Conservation (phyloP, 2,329 filamentous ascomycete species). For the Diaporthe aspalathi region DNA sequence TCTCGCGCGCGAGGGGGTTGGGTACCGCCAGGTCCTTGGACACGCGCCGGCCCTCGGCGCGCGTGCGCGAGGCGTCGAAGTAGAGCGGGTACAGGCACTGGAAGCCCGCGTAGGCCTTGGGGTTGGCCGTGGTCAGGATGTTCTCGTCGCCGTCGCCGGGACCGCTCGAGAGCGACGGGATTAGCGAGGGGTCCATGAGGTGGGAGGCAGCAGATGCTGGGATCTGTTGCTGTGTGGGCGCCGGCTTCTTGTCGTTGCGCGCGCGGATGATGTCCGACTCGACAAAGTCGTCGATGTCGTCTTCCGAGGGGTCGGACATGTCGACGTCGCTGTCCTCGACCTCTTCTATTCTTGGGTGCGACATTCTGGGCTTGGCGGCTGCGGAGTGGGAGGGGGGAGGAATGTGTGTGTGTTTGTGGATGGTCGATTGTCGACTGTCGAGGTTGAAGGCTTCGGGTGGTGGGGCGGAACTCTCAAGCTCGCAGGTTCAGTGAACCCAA, state of each 20-base stretch:
- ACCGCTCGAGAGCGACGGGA: slow-evolving; percentile 53
- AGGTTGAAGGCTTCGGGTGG: neutral
- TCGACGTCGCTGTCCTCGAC: slow-evolving; percentile 83
- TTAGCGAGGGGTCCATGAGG: slow-evolving; percentile 51
- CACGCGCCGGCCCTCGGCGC: slow-evolving; percentile 86
- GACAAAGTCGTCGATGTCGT: slow-evolving; percentile 77
- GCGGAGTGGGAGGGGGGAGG: too few relatives aligned
- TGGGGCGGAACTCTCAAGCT: neutral
- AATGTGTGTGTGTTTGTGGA: neutral
- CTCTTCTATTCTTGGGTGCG: slow-evolving; percentile 91
- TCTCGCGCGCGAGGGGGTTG: slow-evolving; percentile 89
- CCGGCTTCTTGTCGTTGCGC: slow-evolving; percentile 45
- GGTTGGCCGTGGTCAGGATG: slow-evolving; percentile 56
- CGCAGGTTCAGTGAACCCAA: neutral
- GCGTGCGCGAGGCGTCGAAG: slow-evolving; percentile 82
- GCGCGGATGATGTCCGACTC: slow-evolving; percentile 67
- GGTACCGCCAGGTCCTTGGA: slow-evolving; percentile 76
- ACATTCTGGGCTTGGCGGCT: slow-evolving; percentile 68
- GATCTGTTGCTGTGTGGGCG: slow-evolving; percentile 27
- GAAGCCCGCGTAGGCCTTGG: slow-evolving; percentile 76
- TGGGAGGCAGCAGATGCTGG: slow-evolving; percentile 35
- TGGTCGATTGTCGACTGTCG: neutral
- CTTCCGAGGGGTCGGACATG: slow-evolving; percentile 86
- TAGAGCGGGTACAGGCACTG: slow-evolving; percentile 96
- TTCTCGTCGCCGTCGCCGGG: slow-evolving; percentile 46